Evolutionary conservation across 495 filamentous ascomycete species (phyloP), one percentile per base, ranked within the genome.

Genomic region (Penicillium desertorum): DNA sequence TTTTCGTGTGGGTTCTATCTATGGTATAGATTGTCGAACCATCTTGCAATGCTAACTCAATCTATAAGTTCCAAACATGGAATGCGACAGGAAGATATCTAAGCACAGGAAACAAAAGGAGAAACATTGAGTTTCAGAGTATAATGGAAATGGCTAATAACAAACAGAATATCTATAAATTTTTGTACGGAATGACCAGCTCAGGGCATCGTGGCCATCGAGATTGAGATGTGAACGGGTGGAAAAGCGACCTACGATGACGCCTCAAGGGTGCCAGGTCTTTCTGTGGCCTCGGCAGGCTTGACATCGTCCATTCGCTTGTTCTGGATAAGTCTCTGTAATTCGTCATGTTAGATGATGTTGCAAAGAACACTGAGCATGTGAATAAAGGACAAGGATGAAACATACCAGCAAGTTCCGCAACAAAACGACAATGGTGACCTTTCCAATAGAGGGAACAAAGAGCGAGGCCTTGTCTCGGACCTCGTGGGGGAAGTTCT

Each of bases 391-490:
- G 8, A 19, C 34, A 46, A 27, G n/a, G 41, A 46, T 46, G 10
- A 46, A 25, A 48, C 88, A 65, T 76, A 93, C 90, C 71, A 96
- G 76, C 10, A 97, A 75, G 70, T 98, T 98, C 51, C 94, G 77
- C 60, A 97, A 78, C 57, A 98, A 74, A 16, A 98, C 86, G 11
- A 92, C 88, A 69, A 98, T 97, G 1, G 94, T 98, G 25, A 98
- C 94, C 76, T 97, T 98, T 51, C 94, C 94, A 64, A 95, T 95
- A 3, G 92, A 92, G 6, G 94, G 94, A 7, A 98, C 92, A 59
- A 95, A 98, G 64, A 98, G 92, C n/a, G 90, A 89, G 2, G 94
- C 94, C 75, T 89, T 92, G 66, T 95, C 88, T 75, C 94, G 96
- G 45, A 98, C 84, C 51, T 87, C 88, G 0, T 85, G 83, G 53